phyloP scores from a whole-genome alignment of 306 rosid species.

The Gillenia trifoliata region DNA sequence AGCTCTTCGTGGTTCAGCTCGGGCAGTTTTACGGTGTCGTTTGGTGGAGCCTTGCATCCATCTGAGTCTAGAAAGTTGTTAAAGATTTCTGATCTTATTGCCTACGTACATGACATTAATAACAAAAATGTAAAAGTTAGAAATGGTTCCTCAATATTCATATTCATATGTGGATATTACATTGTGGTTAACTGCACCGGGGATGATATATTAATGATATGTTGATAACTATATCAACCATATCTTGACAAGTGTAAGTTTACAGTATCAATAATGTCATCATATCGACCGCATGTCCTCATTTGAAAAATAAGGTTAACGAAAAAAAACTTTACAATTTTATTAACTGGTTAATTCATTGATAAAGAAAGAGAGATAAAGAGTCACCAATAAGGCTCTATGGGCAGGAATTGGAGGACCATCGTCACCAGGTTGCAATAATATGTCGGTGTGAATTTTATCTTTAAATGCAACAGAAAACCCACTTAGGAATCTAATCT shows the following conservation, averaged over 20 bases:
- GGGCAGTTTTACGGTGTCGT: conserved; percentile 36
- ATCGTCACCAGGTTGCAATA: conserved; percentile 38
- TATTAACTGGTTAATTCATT: too few species aligned
- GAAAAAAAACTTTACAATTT: not conserved
- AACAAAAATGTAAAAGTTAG: not conserved
- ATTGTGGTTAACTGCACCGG: too few species aligned
- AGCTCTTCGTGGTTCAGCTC: conserved; percentile 62
- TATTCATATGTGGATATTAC: too few species aligned
- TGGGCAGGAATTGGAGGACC: conserved; percentile 66
- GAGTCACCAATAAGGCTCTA: conserved; percentile 47
- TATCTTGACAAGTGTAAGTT: too few species aligned
- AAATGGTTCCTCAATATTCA: not conserved
- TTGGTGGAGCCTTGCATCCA: conserved; percentile 56
- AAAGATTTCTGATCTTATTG: conserved; percentile 70
- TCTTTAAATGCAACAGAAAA: conserved; percentile 45
- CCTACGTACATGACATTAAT: conserved; percentile 26
- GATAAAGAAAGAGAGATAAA: not conserved
- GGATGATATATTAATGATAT: too few species aligned
- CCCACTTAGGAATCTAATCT: conserved; percentile 39
- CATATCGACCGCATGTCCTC: too few species aligned
- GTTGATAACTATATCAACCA: too few species aligned
- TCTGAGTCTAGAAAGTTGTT: conserved; percentile 68
- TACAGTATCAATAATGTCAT: too few species aligned
- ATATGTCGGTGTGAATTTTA: conserved; percentile 63
- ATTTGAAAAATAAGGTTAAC: not conserved